Evolutionary conservation across 2,329 filamentous ascomycete species (phyloP), one percentile per base, ranked within the genome.

Genomic region (Diaporthe vaccinii): DNA sequence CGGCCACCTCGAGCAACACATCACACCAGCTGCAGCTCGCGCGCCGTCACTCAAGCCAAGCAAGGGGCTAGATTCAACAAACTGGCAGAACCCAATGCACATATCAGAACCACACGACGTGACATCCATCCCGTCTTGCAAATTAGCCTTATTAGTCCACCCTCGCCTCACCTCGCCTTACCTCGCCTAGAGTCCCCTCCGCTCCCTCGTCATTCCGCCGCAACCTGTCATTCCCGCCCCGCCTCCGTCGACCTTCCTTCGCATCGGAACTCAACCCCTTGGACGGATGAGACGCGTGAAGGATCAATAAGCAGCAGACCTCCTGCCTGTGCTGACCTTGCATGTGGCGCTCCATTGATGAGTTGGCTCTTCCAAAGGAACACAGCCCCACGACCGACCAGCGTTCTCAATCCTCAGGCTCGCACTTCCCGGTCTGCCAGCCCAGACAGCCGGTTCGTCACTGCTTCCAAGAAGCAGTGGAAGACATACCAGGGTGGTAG

Each of bases 221-320:
- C 25, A 39, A 31, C 15, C 39, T 73, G 34, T 73, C 70, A 73
- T 65, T 59, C 31, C 71, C 71, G 46, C 58, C 71, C 36, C 58
- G 71, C 71, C 36, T 49, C 51, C 41, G 51, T 53, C n/a, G 49
- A 57, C n/a, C 28, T 20, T 57, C 58, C 51, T 53, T 41, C 36
- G 36, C 46, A 49, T 65, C 36, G 46, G 58, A 31, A 9, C 22
- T 3, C 20, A 36, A 34, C 31, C 36, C 58, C 34, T 53, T 53
- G 17, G 58, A 34, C 58, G 22, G 36, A 36, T 15, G 28, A 14
- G 44, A 65, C 36, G 34, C 25, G 46, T 65, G 57, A 39, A 57
- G 70, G 71, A 73, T 73, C 71, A 73, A 46, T 73, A 73, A 65
- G 71, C 71, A 73, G 46, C 58, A 73, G n/a, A 61, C 61, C 61